These are phyloP conservation scores for Fusarium lateritium DNA, from an alignment of 2,329 filamentous ascomycete species.

Conservation along the genomic window DNA sequence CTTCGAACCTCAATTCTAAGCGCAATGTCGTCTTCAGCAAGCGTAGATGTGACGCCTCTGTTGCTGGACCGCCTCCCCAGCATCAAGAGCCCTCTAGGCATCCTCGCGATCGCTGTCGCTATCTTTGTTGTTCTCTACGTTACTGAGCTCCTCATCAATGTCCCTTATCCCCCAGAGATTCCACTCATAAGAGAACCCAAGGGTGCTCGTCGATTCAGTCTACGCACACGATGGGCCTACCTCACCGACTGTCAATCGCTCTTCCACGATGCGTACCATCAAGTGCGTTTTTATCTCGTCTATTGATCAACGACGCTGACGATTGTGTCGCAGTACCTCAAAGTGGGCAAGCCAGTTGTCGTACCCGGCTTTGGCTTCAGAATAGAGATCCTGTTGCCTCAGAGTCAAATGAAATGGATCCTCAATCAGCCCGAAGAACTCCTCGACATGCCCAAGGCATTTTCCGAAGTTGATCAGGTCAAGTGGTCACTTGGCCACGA, in stretches of 20 bases:
- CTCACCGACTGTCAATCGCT: conserved; percentile 51
- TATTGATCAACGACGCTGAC: background rate
- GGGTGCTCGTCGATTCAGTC: conserved; percentile 49
- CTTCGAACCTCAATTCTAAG: background rate
- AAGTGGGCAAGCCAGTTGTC: conserved; percentile 59
- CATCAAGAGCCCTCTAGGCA: conserved; percentile 30
- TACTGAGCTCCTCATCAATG: conserved; percentile 35
- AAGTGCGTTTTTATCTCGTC: conserved; percentile 29
- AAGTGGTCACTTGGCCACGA: conserved; percentile 56
- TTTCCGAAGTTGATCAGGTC: conserved; percentile 57
- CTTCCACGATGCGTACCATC: conserved; percentile 52
- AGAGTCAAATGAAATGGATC: conserved; percentile 57
- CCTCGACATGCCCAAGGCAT: conserved; percentile 54
- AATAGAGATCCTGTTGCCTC: conserved; percentile 60
- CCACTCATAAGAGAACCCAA: conserved; percentile 48
- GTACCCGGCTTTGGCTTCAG: conserved; percentile 58
- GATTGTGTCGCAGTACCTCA: conserved; percentile 54
- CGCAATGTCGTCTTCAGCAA: background rate
- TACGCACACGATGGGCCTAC: conserved; percentile 50
- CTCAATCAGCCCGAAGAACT: conserved; percentile 57
- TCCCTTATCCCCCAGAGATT: conserved; percentile 48
- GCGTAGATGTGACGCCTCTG: conserved; percentile 7
- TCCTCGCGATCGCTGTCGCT: conserved; percentile 5
- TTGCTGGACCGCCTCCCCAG: conserved; percentile 19
- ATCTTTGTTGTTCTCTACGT: conserved; percentile 28